Evolutionary conservation across 1,284 basidiomycete species (phyloP), one percentile per base, ranked within the genome.

Genomic region (Ustilago loliicola): DNA sequence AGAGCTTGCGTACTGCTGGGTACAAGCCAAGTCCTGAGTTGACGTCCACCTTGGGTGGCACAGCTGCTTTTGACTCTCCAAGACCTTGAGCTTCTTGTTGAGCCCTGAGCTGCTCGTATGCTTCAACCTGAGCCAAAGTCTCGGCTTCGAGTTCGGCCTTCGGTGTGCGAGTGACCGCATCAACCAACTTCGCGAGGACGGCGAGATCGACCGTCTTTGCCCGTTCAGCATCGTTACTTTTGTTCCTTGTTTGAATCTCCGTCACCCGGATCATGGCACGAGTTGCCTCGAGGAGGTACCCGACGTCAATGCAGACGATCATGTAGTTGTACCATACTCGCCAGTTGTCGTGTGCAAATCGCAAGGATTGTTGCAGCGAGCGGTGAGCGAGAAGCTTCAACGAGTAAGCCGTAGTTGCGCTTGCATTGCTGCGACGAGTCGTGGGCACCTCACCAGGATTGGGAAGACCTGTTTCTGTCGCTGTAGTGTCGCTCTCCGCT

Each of bases 271-370:
- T 90, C 54, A 95, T 89, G 0, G 96, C 96, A 27, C 94, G 92
- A 60, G 91, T 92, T 0, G 95, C 93, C 85, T 99, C 96, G 9
- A 91, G 88, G 51, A 98, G 89, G 87, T 98, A 93, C 8, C 96
- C 96, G 17, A 98, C 93, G 82, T 98, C 95, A 87, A 98, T 90
- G 8, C 94, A 90, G 40, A 99, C 92, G 79, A 98, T 89, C 93
- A 96, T 96, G 88, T 96, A 98, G 88, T 99, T 99, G 79, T 90
- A 90, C 97, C 97, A 99, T 91, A 99, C 96, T 19, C 94, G 91
- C 96, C 96, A 99, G 83, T 96, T 96, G 60, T 95, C 92, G 86
- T 94, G 93, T 59, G 91, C 90, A 84, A 91, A 91, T 78, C 92
- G 92, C 67, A 99, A 90, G 4, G 96, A 95, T 77, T 94, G 92